A percentile compares a stretch with the other conserved stretches of the same genome.
These are phyloP conservation scores for Diaporthe batatas DNA, from an alignment of 2,329 filamentous ascomycete species.

Conservation along the genomic window DNA sequence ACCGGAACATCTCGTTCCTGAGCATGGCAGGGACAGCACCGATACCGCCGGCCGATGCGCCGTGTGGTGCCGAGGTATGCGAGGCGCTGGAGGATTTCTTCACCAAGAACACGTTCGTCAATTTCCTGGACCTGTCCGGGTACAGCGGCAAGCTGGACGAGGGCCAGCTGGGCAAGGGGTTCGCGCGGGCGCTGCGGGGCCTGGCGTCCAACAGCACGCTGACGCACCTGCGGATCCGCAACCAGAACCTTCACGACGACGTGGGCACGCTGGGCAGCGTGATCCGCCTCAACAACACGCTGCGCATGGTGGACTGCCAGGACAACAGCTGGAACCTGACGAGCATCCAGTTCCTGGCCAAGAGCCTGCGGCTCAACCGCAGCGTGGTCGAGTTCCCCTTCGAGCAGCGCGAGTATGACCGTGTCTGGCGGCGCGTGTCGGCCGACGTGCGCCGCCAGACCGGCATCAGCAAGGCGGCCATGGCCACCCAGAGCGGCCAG, in stretches of 20 bases:
- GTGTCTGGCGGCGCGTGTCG: constrained; percentile 45
- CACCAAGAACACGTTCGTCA: constrained; percentile 62
- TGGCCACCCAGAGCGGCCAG: constrained; percentile 44
- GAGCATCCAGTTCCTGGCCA: constrained; percentile 61
- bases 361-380: constrained; percentile 57
- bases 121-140: constrained; percentile 69
- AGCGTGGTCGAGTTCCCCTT: constrained; percentile 60
- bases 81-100: constrained; percentile 65
- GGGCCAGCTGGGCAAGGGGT: constrained; percentile 66
- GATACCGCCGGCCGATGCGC: constrained; percentile 52
- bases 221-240: constrained; percentile 66
- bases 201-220: constrained; percentile 50
- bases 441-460: constrained; percentile 43
- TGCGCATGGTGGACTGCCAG: constrained; percentile 67
- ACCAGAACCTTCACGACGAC: constrained; percentile 68
- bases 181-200: constrained; percentile 61
- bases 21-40: constrained; percentile 68
- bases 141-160: constrained; percentile 71
- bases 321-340: constrained; percentile 68
- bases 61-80: constrained; percentile 60
- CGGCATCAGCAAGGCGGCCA: constrained; percentile 40
- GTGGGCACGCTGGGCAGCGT: constrained; percentile 64
- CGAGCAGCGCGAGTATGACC: constrained; percentile 46
- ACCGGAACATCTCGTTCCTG: constrained; percentile 64
- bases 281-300: constrained; percentile 61